phyloP scores from a whole-genome alignment of 257 asterid species.

The Jasminum sambac region DNA sequence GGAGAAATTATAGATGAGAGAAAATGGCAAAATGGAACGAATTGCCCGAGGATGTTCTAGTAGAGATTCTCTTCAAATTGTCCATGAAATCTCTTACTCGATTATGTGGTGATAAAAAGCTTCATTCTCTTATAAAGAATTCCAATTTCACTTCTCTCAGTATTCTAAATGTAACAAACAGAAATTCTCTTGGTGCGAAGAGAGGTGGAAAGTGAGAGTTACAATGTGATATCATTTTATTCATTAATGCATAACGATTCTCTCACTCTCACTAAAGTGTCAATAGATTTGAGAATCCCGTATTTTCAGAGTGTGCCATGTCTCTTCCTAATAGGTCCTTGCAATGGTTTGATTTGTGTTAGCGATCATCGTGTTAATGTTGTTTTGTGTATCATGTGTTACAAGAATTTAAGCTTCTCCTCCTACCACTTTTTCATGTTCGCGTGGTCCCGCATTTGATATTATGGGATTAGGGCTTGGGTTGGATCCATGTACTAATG shows the following conservation, averaged over 20 bases:
- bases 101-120: neutral
- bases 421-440: too few species aligned
- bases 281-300: neutral
- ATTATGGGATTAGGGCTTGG: too few species aligned
- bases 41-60: neutral
- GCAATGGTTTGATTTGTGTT: slow-evolving; percentile 11
- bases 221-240: neutral
- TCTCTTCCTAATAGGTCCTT: neutral
- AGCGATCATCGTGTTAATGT: neutral
- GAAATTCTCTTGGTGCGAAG: neutral
- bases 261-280: neutral
- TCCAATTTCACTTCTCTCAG: neutral
- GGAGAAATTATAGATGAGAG: neutral
- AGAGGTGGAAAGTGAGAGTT: neutral
- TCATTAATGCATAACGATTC: neutral
- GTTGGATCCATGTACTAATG: too few species aligned
- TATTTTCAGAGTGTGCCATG: neutral
- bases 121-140: slow-evolving; percentile 2
- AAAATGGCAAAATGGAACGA: neutral
- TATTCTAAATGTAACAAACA: neutral
- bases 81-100: slow-evolving; percentile 9
- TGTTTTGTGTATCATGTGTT: slow-evolving; percentile 6
- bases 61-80: slow-evolving; percentile 8
- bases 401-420: neutral
- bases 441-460: too few species aligned